These are phyloP conservation scores for Avicennia marina DNA, from an alignment of 257 asterid species.

Conservation along the genomic window DNA sequence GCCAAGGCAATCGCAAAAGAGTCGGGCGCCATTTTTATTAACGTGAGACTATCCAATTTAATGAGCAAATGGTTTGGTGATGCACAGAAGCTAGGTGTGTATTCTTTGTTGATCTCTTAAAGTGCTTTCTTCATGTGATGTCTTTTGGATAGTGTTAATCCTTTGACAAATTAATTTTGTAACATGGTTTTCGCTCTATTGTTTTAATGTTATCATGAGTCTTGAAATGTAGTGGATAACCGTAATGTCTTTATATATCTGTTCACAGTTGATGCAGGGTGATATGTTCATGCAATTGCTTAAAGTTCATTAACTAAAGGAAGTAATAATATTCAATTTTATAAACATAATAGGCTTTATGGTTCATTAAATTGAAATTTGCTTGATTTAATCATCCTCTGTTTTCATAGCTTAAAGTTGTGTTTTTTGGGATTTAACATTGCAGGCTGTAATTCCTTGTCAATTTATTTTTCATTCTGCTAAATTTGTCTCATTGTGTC, in stretches of 20 bases:
- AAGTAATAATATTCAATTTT: background rate
- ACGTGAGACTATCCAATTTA: constrained; percentile 65
- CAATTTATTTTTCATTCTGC: too few species aligned
- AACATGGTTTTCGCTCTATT: too few species aligned
- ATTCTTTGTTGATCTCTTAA: constrained; percentile 3
- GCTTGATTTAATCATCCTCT: background rate
- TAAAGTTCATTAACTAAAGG: background rate
- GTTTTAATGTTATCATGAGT: too few species aligned
- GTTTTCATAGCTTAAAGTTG: too few species aligned
- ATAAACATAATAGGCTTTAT: background rate
- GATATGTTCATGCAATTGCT: background rate
- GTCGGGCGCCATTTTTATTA: constrained; percentile 86
- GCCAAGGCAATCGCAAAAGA: constrained; percentile 96
- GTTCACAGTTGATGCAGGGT: background rate
- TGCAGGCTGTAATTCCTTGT: too few species aligned
- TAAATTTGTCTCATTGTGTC: too few species aligned
- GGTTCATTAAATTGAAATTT: background rate
- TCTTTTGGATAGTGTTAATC: background rate
- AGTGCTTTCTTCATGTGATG: background rate
- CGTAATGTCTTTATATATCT: too few species aligned
- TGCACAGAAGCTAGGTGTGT: constrained; percentile 84
- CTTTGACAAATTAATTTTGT: too few species aligned
- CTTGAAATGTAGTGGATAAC: too few species aligned
- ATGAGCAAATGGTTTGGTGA: constrained; percentile 99
- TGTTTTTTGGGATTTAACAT: too few species aligned